Percentiles rank a stretch among this genome's conserved stretches.
Evolutionary conservation across 768 basidiomycete species (phyloP).

Genomic region (Mycena filopes): DNA sequence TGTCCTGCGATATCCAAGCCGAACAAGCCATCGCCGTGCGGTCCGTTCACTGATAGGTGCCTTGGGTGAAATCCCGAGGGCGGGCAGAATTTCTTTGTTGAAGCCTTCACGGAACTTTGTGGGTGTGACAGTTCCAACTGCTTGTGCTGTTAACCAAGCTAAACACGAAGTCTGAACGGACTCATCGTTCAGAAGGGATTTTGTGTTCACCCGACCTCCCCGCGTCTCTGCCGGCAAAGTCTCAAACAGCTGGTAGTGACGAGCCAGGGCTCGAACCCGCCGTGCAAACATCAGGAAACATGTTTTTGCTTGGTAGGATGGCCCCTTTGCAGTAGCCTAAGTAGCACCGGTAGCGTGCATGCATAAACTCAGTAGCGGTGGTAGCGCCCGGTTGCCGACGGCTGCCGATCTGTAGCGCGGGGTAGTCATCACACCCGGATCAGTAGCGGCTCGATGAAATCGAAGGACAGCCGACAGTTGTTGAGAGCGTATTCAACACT

Average conservation of each 20-base stretch:
- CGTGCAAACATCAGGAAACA: constrained; percentile 12
- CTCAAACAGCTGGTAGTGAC: constrained; percentile 50
- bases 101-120: constrained; percentile 37
- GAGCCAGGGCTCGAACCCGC: constrained; percentile 42
- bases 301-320: no score
- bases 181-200: constrained; percentile 39
- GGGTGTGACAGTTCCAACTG: constrained; percentile 44
- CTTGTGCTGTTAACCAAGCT: constrained; percentile 36
- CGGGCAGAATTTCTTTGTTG: constrained; percentile 43
- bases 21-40: constrained; percentile 50
- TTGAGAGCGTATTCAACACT: no score
- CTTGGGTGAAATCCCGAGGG: constrained; percentile 40
- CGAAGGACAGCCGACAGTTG: no score
- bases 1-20: constrained; percentile 45
- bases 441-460: no score
- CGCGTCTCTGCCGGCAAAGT: constrained; percentile 41
- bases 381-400: no score
- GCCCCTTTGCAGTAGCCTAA: no score
- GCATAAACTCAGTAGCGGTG: no score
- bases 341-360: no score
- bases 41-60: constrained; percentile 43
- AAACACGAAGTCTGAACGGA: constrained; percentile 26
- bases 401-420: no score
- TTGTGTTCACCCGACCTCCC: constrained; percentile 35
- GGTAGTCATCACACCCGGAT: no score